Percentiles rank a stretch among this genome's conserved stretches.
These are phyloP conservation scores for Wickerhamomyces rabaulensis DNA, from an alignment of 805 yeast species.

Conservation along the genomic window DNA sequence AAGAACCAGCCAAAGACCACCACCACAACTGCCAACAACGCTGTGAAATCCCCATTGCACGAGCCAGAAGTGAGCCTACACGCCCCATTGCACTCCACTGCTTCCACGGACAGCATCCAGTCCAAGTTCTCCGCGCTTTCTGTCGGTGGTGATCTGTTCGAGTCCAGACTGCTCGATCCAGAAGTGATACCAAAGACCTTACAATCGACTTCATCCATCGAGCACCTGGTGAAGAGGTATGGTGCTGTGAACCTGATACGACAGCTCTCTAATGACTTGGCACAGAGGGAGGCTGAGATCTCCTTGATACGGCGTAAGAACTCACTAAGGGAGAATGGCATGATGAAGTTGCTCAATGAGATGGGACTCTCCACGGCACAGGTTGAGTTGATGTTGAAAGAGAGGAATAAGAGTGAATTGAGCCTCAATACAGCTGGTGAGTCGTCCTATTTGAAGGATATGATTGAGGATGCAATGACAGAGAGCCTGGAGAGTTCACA, in stretches of 20 bases:
- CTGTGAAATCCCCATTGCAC: neutral
- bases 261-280: conserved; percentile 44
- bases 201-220: conserved; percentile 30
- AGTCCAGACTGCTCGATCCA: conserved; percentile 5
- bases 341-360: conserved; percentile 29
- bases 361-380: conserved; percentile 33
- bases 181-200: conserved; percentile 29
- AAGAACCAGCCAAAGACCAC: too few relatives aligned
- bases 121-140: neutral
- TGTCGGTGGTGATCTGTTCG: conserved; percentile 5
- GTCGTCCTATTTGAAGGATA: conserved; percentile 18
- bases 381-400: conserved; percentile 28
- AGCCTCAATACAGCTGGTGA: neutral
- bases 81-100: conserved; percentile 5
- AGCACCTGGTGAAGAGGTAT: conserved; percentile 26
- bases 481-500: conserved; percentile 14
- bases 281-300: conserved; percentile 42
- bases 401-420: conserved; percentile 6
- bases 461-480: conserved; percentile 29
- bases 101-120: neutral
- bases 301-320: conserved; percentile 30
- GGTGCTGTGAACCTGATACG: conserved; percentile 34
- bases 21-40: too few relatives aligned
- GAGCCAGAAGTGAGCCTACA: neutral
- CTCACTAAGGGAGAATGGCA: conserved; percentile 30